Conservation (phyloP, 495 filamentous ascomycete genomes). For the Chlorociboria aeruginascens region DNA sequence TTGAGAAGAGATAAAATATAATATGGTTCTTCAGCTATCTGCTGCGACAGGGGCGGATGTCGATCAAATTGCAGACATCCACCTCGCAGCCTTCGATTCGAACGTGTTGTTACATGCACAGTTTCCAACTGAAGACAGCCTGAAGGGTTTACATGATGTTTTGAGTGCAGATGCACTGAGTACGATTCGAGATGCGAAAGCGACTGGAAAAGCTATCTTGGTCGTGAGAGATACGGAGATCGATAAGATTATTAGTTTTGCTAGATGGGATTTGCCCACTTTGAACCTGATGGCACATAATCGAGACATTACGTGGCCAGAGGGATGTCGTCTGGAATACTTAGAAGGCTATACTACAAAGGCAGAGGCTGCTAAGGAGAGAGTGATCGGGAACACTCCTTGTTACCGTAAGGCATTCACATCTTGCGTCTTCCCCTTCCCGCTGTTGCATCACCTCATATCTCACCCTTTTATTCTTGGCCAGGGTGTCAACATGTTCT, state of each 20-base stretch:
- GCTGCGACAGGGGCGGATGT: conserved; percentile 19
- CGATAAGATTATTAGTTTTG: conserved; percentile 24
- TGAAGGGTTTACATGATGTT: conserved; percentile 13
- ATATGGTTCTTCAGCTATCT: conserved; percentile 8
- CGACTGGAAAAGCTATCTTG: conserved; percentile 19
- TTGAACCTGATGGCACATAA: conserved; percentile 9
- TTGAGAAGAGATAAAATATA: neutral
- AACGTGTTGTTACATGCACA: conserved; percentile 31
- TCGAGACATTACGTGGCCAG: conserved; percentile 22
- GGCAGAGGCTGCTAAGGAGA: conserved; percentile 22
- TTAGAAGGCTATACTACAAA: conserved; percentile 23
- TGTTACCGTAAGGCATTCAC: conserved; percentile 23
- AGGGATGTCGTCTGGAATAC: conserved; percentile 20
- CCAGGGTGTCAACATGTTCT: neutral
- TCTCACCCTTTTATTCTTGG: neutral
- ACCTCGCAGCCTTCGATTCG: conserved; percentile 29
- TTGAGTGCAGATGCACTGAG: conserved; percentile 19
- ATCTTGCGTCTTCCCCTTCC: neutral
- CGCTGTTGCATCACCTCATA: neutral
- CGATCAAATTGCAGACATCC: conserved; percentile 29
- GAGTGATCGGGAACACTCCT: conserved; percentile 15
- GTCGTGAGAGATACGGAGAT: conserved; percentile 20
- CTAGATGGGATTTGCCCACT: conserved; percentile 27
- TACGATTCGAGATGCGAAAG: conserved; percentile 16
- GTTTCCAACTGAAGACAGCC: conserved; percentile 26